A percentile compares a stretch with the other conserved stretches of the same genome.
These are phyloP conservation scores for Daucus carota DNA, from an alignment of 129 eudicot species.

Conservation along the genomic window DNA sequence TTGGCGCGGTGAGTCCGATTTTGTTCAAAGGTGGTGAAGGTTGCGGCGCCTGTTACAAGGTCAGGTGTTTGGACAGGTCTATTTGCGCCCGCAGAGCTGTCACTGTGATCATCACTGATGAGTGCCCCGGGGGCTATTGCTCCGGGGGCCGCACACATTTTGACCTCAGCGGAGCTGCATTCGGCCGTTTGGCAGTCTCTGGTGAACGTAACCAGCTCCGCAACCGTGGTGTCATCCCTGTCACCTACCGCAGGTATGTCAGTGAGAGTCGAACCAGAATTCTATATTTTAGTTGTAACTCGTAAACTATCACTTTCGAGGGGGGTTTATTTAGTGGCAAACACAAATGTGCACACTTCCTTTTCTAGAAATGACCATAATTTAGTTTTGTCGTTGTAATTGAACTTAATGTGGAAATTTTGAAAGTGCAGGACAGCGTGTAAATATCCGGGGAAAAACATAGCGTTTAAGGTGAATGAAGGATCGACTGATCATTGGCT, in stretches of 20 bases:
- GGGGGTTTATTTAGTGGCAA: not conserved
- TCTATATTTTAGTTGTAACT: too few species aligned
- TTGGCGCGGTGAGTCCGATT: slow-evolving; percentile 91
- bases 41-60: slow-evolving; percentile 97
- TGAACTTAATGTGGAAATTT: not conserved
- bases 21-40: slow-evolving; percentile 88
- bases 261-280: not conserved
- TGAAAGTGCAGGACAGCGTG: slow-evolving; percentile 64
- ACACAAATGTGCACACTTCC: not conserved
- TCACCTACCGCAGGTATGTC: slow-evolving; percentile 56
- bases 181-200: slow-evolving; percentile 78
- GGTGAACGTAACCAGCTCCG: slow-evolving; percentile 67
- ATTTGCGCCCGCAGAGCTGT: slow-evolving; percentile 84
- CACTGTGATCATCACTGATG: slow-evolving; percentile 83
- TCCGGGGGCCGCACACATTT: slow-evolving; percentile 77
- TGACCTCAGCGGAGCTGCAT: slow-evolving; percentile 95
- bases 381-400: not conserved
- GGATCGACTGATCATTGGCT: slow-evolving; percentile 94
- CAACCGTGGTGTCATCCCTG: slow-evolving; percentile 69
- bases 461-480: slow-evolving; percentile 83
- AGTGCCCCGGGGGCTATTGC: slow-evolving; percentile 80
- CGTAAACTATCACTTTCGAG: too few species aligned
- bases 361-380: not conserved
- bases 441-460: slow-evolving; percentile 82
- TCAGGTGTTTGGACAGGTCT: slow-evolving; percentile 71